phyloP scores from a whole-genome alignment of 129 eudicot species.

The Apium graveolens region DNA sequence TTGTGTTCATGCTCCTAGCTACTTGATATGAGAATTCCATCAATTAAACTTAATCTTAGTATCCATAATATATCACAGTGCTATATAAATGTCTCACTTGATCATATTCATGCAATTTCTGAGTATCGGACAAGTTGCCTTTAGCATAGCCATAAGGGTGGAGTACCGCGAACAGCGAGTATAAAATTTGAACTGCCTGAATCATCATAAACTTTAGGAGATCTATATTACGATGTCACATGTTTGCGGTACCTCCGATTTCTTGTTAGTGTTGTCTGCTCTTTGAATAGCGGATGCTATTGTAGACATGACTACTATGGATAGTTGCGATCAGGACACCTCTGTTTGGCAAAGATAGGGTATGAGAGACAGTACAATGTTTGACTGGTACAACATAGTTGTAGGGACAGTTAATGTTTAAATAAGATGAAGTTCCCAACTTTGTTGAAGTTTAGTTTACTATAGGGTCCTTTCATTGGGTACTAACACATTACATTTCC shows the following conservation, averaged over 20 bases:
- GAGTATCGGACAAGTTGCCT: not conserved
- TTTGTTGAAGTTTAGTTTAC: not conserved
- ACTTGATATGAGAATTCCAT: not conserved
- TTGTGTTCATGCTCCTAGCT: not conserved
- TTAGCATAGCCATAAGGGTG: not conserved
- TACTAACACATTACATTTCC: not conserved
- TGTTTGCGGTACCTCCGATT: not conserved
- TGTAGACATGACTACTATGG: not conserved
- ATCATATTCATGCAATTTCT: not conserved
- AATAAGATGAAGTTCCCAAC: slow-evolving; percentile 1
- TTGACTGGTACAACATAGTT: not conserved
- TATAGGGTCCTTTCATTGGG: not conserved
- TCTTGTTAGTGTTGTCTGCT: not conserved
- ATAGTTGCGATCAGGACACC: not conserved
- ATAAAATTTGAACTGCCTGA: not conserved
- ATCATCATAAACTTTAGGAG: not conserved
- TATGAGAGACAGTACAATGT: not conserved
- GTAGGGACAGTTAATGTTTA: not conserved
- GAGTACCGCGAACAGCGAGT: not conserved
- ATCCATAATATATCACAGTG: not conserved
- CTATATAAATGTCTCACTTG: not conserved
- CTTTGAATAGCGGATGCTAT: not conserved
- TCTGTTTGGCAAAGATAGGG: not conserved
- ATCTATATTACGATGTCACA: not conserved
- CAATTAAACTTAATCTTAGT: not conserved